Conservation (phyloP, 352 stramenopile genomes). For the Globisporangium heterothallicum region DNA sequence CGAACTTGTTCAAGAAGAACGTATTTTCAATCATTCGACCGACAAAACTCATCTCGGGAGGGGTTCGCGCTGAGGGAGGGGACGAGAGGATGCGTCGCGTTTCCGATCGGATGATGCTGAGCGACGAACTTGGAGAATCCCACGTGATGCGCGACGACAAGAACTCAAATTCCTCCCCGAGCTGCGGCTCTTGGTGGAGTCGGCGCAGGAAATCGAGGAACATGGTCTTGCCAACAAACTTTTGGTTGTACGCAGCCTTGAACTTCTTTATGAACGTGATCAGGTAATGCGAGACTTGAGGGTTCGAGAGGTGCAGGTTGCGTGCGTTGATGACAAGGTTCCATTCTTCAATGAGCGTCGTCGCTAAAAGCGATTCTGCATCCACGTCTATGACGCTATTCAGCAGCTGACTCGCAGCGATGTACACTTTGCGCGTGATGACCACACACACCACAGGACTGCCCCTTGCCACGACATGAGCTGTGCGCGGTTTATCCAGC, state of each 20-base stretch:
- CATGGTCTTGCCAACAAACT: constrained; percentile 69
- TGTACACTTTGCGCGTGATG: constrained; percentile 44
- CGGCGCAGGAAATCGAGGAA: constrained; percentile 68
- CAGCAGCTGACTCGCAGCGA: constrained; percentile 34
- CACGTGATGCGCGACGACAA: constrained; percentile 45
- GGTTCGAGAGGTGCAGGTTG: constrained; percentile 62
- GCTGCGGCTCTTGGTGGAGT: constrained; percentile 47
- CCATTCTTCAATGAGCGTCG: constrained; percentile 69
- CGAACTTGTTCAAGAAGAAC: constrained; percentile 65
- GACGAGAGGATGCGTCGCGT: constrained; percentile 53
- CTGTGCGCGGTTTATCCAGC: constrained; percentile 45
- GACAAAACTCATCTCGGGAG: constrained; percentile 49
- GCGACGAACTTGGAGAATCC: constrained; percentile 48
- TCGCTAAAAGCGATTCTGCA: constrained; percentile 49
- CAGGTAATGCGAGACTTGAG: constrained; percentile 55
- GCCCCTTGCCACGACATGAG: constrained; percentile 39
- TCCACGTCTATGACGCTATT: constrained; percentile 32
- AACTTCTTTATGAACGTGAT: constrained; percentile 77
- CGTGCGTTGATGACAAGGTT: constrained; percentile 51
- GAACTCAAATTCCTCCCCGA: constrained; percentile 53
- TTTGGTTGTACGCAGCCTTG: constrained; percentile 68
- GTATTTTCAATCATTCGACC: constrained; percentile 51
- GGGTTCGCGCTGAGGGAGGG: constrained; percentile 23
- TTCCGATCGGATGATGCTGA: constrained; percentile 65
- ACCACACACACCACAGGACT: constrained; percentile 30